Evolutionary conservation across 257 asterid genomes (phyloP).

Genomic region (Plantago elongata): DNA sequence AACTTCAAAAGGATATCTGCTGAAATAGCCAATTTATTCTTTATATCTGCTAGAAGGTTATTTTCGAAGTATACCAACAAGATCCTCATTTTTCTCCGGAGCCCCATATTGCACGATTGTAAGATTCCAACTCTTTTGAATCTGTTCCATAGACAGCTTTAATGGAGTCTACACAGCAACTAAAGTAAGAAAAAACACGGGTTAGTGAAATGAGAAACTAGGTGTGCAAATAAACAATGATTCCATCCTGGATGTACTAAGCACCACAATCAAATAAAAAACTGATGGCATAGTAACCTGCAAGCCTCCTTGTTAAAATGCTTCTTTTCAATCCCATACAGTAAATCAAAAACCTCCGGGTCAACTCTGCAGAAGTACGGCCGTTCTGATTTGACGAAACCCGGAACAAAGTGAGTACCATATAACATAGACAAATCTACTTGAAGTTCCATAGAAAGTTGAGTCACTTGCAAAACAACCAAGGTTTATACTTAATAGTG

Average conservation of each 20-base stretch:
- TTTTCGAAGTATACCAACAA: conserved; percentile 15
- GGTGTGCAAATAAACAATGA: not conserved
- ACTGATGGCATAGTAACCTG: conserved; percentile 45
- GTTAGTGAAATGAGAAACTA: conserved; percentile 1
- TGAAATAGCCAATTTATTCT: no score
- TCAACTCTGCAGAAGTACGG: conserved; percentile 92
- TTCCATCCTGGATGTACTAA: not conserved
- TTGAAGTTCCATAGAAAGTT: not conserved
- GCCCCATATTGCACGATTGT: conserved; percentile 63
- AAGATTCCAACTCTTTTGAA: conserved; percentile 64
- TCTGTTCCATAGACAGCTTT: conserved; percentile 63
- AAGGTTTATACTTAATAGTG: not conserved
- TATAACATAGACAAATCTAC: not conserved
- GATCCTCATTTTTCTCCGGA: conserved; percentile 22
- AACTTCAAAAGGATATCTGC: no score
- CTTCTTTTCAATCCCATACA: conserved; percentile 75
- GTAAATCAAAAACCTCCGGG: conserved; percentile 50
- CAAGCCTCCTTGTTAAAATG: conserved; percentile 92
- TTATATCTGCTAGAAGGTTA: not conserved
- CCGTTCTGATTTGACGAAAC: conserved; percentile 37
- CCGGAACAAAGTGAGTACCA: conserved; percentile 11
- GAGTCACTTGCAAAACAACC: conserved; percentile 7
- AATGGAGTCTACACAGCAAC: conserved; percentile 79
- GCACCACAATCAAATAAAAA: conserved; percentile 7
- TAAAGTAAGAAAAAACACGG: conserved; percentile 23